phyloP scores from a whole-genome alignment of 345 rosid genomes.

The Aurinia saxatilis region DNA sequence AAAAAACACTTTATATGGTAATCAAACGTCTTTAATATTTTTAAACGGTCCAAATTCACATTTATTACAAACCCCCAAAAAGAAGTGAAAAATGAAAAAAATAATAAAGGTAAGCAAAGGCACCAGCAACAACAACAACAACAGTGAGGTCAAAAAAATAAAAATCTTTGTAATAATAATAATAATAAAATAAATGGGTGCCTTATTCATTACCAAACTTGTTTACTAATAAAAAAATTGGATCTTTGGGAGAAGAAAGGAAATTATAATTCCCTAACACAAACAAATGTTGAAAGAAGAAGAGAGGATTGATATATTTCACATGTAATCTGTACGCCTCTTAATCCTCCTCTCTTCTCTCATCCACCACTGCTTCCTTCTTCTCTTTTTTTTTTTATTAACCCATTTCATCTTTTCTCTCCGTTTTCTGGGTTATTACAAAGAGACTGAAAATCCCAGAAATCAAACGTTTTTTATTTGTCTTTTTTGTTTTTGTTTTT shows the following conservation, averaged over 20 bases:
- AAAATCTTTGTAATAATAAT: neutral
- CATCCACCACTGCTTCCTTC: conserved; percentile 12
- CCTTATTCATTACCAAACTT: conserved; percentile 12
- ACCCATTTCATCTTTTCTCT: conserved; percentile 5
- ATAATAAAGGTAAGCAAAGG: neutral
- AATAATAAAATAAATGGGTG: conserved; percentile 9
- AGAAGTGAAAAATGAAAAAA: neutral
- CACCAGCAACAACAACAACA: neutral
- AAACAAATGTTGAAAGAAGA: neutral
- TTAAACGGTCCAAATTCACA: conserved; percentile 15
- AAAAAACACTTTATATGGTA: neutral
- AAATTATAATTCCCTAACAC: neutral
- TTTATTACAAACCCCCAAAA: conserved; percentile 18
- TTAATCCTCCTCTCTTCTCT: conserved; percentile 15
- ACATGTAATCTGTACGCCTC: conserved; percentile 18
- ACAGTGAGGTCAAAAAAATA: neutral
- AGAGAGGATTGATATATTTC: neutral
- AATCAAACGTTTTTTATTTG: neutral
- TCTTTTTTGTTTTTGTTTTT: neutral
- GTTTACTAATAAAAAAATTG: neutral
- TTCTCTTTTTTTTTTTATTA: neutral
- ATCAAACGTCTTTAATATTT: neutral
- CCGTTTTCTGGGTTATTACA: neutral
- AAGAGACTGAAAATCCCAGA: neutral
- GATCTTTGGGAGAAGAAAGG: neutral